A percentile compares a stretch with the other conserved stretches of the same genome.
phyloP scores from a whole-genome alignment of 2,329 filamentous ascomycete genomes.

The Aureobasidium sp. region DNA sequence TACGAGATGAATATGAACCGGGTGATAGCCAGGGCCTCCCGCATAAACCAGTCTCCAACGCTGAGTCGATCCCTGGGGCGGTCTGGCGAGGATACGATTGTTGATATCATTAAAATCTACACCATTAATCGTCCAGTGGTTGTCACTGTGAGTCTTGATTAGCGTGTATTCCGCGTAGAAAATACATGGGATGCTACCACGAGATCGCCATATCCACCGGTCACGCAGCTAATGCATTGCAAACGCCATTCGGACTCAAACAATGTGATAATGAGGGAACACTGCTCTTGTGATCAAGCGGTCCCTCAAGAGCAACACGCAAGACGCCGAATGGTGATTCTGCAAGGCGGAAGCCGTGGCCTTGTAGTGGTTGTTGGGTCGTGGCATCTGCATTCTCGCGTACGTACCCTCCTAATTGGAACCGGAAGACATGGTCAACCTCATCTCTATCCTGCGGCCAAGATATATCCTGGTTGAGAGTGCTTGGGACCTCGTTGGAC shows the following conservation, averaged over 20 bases:
- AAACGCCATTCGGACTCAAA: too few relatives aligned
- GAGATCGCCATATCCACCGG: too few relatives aligned
- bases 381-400: too few relatives aligned
- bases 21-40: constrained; percentile 48
- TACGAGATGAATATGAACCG: constrained; percentile 52
- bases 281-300: too few relatives aligned
- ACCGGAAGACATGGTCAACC: constrained; percentile 30
- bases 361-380: too few relatives aligned
- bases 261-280: too few relatives aligned
- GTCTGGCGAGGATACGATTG: constrained; percentile 30
- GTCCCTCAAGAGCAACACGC: too few relatives aligned
- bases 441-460: constrained; percentile 23
- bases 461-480: constrained; percentile 24
- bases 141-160: constrained; percentile 14
- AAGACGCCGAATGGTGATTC: too few relatives aligned
- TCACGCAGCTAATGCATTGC: too few relatives aligned
- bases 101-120: constrained; percentile 29
- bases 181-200: too few relatives aligned
- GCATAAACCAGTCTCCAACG: constrained; percentile 40
- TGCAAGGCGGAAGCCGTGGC: too few relatives aligned
- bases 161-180: neutral
- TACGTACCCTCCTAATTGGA: constrained; percentile 19
- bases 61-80: constrained; percentile 30
- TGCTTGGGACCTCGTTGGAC: constrained; percentile 30
- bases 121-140: constrained; percentile 31